Base-by-base conservation (phyloP, 345 rosid genomes). In the Syzygium jambos region DNA sequence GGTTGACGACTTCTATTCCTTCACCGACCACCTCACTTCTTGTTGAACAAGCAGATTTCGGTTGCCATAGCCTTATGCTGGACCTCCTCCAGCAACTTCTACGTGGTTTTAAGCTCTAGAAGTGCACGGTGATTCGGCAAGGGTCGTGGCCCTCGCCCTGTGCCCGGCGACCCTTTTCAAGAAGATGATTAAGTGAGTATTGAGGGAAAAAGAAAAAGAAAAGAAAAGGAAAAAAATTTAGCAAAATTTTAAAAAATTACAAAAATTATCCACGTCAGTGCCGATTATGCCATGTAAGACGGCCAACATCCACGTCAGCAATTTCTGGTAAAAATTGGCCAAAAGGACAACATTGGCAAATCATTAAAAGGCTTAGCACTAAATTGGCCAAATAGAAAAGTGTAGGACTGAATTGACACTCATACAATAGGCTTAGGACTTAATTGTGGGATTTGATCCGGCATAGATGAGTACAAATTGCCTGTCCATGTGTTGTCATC, bases 381-480 rank as follows among this genome's bases (percentile, higher is more conserved):
- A 57, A 57, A 0, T 57, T 57, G 65, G 15, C 23, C 11, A 57
- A 57, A 57, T 25, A 23, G 2, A 57, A 1, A 25, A 25, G 0
- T 59, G 12, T 11, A 10, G 3, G 0, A 56, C n/a, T 56, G 11
- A 56, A 10, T 23, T 23, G 2, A 2, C 13, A 23, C 25, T 0
- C 1, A 56, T 10, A 56, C 1, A 56, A 10, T 23, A 56, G 3
- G 0, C 11, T 23, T 56, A 56, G 23, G 14, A 23, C 6, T 16
- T 16, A 55, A 55, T 55, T 10, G 59, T 1, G 11, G 12, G 21
- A 17, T 68, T 68, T 16, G 13, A 68, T 9, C 0, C 0, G 0
- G 12, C 46, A 68, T 34, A 30, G 21, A 68, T 68, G 46, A 17
- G 43, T 68, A 68, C 3, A 68, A 68, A 8, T 8, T 17, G 12